Percentiles rank a stretch among this genome's conserved stretches.
Evolutionary conservation across 768 basidiomycete genomes (phyloP).

Genomic region (Mycena vulgaris): DNA sequence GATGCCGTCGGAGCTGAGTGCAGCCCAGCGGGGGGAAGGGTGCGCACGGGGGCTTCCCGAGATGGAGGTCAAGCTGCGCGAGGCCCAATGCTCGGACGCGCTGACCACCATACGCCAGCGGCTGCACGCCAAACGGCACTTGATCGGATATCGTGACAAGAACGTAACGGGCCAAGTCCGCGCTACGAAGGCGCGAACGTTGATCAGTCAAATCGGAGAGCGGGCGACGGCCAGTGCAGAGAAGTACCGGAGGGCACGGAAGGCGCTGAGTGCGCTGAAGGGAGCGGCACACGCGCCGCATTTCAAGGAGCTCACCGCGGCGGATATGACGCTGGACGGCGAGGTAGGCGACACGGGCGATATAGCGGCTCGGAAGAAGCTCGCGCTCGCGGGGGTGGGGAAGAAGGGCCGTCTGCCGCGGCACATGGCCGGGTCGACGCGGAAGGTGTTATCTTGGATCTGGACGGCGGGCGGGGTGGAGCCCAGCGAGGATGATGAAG

Average conservation of each 20-base stretch:
- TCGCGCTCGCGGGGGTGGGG: too few relatives aligned
- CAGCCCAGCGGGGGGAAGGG: not conserved
- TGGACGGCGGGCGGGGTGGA: too few relatives aligned
- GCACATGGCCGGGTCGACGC: too few relatives aligned
- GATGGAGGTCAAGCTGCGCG: not conserved
- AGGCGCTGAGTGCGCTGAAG: not conserved
- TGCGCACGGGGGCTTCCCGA: not conserved
- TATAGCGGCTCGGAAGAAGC: too few relatives aligned
- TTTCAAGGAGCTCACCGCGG: not conserved
- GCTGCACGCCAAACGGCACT: not conserved
- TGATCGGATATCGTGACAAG: constrained; percentile 1
- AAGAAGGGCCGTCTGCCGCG: too few relatives aligned
- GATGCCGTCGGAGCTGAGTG: constrained; percentile 9
- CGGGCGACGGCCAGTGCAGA: not conserved
- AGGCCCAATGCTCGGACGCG: constrained; percentile 5
- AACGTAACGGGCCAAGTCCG: not conserved
- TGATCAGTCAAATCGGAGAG: not conserved
- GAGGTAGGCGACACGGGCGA: not conserved
- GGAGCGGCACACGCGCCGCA: not conserved
- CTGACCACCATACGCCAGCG: not conserved
- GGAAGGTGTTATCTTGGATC: too few relatives aligned
- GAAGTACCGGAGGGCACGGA: not conserved
- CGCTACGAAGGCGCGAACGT: not conserved
- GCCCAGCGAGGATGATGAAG: too few relatives aligned
- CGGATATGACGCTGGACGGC: not conserved